These are phyloP conservation scores for Pelargonium cotyledonis DNA, from an alignment of 441 rosid species.

Conservation along the genomic window DNA sequence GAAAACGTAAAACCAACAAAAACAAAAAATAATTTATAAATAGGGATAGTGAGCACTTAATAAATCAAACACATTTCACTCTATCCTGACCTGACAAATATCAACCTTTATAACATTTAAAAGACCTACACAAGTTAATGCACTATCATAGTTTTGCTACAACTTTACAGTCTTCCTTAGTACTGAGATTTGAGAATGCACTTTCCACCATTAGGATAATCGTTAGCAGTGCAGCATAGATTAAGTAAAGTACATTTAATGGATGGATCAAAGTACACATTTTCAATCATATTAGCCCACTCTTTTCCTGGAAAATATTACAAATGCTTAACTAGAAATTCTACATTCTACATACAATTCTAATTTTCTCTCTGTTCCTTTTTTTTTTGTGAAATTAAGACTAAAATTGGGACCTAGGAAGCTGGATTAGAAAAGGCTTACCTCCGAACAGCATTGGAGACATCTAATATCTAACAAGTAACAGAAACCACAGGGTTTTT, in stretches of 20 bases:
- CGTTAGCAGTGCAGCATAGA: neutral
- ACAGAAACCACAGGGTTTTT: neutral
- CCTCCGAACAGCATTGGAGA: neutral
- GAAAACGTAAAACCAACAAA: neutral
- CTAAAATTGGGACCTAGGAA: neutral
- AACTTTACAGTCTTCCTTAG: neutral
- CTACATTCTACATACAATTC: neutral
- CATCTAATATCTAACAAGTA: neutral
- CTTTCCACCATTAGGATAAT: neutral
- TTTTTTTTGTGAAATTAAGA: neutral
- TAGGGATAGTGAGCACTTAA: neutral
- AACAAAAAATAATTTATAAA: too few relatives aligned
- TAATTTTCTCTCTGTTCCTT: neutral
- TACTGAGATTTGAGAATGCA: neutral
- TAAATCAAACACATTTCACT: neutral
- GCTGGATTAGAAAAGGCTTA: neutral
- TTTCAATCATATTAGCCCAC: neutral
- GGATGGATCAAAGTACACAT: neutral
- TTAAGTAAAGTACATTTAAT: neutral
- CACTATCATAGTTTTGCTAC: neutral
- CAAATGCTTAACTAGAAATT: neutral
- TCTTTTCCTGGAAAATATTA: neutral
- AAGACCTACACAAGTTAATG: neutral
- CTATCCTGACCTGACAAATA: neutral
- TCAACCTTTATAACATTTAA: neutral